phyloP scores from a whole-genome alignment of 2,329 filamentous ascomycete genomes.

The Pestalotiopsis sp. region DNA sequence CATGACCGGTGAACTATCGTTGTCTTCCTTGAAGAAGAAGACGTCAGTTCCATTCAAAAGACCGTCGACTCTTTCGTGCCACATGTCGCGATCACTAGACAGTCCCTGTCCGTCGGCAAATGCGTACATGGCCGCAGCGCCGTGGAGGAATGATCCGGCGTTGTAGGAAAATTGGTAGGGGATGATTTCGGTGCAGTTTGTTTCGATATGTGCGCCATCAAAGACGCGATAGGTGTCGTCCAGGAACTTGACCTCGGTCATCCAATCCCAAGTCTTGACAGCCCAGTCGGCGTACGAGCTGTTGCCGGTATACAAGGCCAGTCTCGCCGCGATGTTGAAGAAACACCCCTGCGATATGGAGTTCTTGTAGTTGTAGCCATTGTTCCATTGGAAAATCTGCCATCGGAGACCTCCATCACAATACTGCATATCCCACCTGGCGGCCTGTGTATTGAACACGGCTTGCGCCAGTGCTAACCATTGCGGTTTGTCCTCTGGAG shows the following conservation, averaged over 20 bases:
- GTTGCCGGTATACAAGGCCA: constrained; percentile 79
- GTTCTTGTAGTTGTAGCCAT: constrained; percentile 79
- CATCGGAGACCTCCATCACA: constrained; percentile 80
- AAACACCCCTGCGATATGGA: constrained; percentile 65
- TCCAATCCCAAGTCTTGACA: constrained; percentile 73
- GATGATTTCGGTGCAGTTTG: constrained; percentile 60
- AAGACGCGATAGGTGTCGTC: constrained; percentile 62
- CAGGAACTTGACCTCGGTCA: constrained; percentile 58
- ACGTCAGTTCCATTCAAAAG: constrained; percentile 56
- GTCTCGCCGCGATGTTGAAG: constrained; percentile 65
- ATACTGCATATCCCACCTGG: constrained; percentile 68
- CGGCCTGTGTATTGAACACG: constrained; percentile 78
- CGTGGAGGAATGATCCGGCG: constrained; percentile 66
- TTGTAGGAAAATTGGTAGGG: constrained; percentile 73
- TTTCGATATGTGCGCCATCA: constrained; percentile 60
- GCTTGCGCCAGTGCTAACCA: constrained; percentile 77
- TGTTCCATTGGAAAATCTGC: constrained; percentile 86
- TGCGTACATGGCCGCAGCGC: constrained; percentile 71
- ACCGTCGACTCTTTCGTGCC: constrained; percentile 61
- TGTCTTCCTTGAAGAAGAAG: constrained; percentile 53
- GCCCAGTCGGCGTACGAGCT: constrained; percentile 79
- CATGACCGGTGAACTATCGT: constrained; percentile 53
- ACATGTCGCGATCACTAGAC: constrained; percentile 43
- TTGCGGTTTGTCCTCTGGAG: constrained; percentile 56
- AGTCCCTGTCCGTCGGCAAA: constrained; percentile 44